Conservation (phyloP, 768 basidiomycete genomes). For the Gymnopilus dilepis region DNA sequence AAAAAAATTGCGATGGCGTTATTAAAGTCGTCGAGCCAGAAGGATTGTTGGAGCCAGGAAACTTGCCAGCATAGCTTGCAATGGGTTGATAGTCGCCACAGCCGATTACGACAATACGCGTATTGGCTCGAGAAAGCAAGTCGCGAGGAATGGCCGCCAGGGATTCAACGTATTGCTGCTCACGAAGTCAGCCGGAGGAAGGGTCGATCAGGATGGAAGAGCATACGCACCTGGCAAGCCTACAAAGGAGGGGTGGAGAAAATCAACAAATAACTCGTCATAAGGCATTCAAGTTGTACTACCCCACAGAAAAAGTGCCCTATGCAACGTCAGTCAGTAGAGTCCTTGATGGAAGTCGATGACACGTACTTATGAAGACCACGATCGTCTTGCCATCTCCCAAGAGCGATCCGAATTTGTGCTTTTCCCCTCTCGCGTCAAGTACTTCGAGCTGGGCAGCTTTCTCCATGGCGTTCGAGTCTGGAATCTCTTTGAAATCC, state of each 20-base stretch:
- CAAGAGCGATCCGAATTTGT: constrained; percentile 59
- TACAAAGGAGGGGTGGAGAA: constrained; percentile 17
- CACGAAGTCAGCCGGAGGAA: background rate
- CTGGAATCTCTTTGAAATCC: constrained; percentile 36
- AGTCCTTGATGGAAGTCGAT: background rate
- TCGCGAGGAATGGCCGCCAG: constrained; percentile 48
- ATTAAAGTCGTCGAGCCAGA: background rate
- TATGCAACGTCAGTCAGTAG: constrained; percentile 24
- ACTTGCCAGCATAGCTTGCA: constrained; percentile 50
- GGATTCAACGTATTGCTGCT: constrained; percentile 53
- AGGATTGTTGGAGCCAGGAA: background rate
- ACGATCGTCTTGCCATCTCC: constrained; percentile 56
- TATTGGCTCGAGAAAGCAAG: constrained; percentile 43
- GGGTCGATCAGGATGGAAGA: background rate
- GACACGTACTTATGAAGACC: constrained; percentile 62
- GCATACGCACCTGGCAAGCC: constrained; percentile 39
- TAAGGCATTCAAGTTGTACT: background rate
- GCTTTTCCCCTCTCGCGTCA: constrained; percentile 49
- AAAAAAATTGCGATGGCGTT: background rate
- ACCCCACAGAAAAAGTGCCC: constrained; percentile 75
- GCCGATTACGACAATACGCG: constrained; percentile 56
- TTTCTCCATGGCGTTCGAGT: constrained; percentile 35
- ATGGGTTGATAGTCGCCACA: constrained; percentile 65
- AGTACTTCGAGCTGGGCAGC: constrained; percentile 48
- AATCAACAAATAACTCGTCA: background rate